Conservation (phyloP, 768 basidiomycete genomes). For the Tephrocybe sp. region DNA sequence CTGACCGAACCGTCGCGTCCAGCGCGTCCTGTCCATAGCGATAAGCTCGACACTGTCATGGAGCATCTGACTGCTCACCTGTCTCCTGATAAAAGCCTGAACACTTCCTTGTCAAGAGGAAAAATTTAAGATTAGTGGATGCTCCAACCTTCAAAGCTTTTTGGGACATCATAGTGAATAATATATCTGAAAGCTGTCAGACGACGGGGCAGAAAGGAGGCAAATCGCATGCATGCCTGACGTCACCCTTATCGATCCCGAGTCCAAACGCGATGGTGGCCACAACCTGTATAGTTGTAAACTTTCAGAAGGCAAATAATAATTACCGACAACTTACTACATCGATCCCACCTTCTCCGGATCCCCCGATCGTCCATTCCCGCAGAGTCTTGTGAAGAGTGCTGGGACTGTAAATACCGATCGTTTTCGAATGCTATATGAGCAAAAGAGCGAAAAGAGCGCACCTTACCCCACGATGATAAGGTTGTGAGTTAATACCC, state of each 20-base stretch:
- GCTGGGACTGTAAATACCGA: constrained; percentile 32
- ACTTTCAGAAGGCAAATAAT: not conserved
- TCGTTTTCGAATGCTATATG: not conserved
- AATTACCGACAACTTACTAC: constrained; percentile 41
- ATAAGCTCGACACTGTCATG: constrained; percentile 1
- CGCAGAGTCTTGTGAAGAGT: constrained; percentile 61
- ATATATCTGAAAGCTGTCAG: constrained; percentile 48
- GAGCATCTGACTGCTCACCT: constrained; percentile 37
- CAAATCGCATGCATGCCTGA: constrained; percentile 41
- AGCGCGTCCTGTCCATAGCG: constrained; percentile 57
- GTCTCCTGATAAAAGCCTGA: constrained; percentile 87
- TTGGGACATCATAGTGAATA: constrained; percentile 79
- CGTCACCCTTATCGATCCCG: constrained; percentile 82
- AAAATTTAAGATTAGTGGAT: not conserved
- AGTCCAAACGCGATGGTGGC: constrained; percentile 85
- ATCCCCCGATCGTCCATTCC: constrained; percentile 51
- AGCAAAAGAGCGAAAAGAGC: constrained; percentile 11
- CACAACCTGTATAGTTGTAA: constrained; percentile 46
- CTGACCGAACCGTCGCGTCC: constrained; percentile 74
- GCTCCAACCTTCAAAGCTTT: constrained; percentile 77
- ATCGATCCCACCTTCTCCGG: constrained; percentile 54
- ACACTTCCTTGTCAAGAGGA: not conserved
- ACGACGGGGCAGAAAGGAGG: not conserved
- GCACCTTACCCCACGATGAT: constrained; percentile 70
- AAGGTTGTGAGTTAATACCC: constrained; percentile 66